Evolutionary conservation across 2,329 filamentous ascomycete species (phyloP).

Genomic region (Pestalotiopsis sp.): DNA sequence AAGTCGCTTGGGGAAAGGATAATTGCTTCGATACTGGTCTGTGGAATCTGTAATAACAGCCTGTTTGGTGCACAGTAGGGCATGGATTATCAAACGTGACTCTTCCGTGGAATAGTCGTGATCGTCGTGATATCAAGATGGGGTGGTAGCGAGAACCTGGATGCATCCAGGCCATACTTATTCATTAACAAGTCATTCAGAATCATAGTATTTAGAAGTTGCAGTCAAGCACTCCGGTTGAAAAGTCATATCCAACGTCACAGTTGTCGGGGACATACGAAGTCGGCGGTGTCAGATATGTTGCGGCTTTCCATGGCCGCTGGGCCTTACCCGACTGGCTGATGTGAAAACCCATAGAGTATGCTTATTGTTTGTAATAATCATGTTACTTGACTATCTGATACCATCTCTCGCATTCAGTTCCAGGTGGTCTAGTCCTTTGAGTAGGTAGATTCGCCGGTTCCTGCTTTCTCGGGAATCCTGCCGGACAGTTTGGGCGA

Average conservation of each 20-base stretch:
- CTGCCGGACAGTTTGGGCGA: neutral
- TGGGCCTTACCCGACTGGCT: neutral
- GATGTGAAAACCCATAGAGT: neutral
- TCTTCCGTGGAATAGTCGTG: too few relatives aligned
- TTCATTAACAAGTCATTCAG: neutral
- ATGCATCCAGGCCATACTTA: neutral
- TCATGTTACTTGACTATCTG: neutral
- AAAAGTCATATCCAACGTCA: neutral
- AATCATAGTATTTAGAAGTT: neutral
- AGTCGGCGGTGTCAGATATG: neutral
- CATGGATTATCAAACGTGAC: too few relatives aligned
- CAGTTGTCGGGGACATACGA: neutral
- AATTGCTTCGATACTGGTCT: too few relatives aligned
- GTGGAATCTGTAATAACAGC: too few relatives aligned
- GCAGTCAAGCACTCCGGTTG: neutral
- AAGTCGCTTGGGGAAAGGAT: too few relatives aligned
- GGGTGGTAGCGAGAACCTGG: neutral
- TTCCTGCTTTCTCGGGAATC: neutral
- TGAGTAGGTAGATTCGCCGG: neutral
- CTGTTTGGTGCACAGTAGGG: too few relatives aligned
- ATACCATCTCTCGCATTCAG: neutral
- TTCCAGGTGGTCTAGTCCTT: neutral
- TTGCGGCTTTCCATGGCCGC: neutral
- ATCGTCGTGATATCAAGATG: neutral
- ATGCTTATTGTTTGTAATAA: neutral